These are phyloP conservation scores for Hansenula sp. DNA, from an alignment of 1,139 yeast genomes.

Conservation along the genomic window DNA sequence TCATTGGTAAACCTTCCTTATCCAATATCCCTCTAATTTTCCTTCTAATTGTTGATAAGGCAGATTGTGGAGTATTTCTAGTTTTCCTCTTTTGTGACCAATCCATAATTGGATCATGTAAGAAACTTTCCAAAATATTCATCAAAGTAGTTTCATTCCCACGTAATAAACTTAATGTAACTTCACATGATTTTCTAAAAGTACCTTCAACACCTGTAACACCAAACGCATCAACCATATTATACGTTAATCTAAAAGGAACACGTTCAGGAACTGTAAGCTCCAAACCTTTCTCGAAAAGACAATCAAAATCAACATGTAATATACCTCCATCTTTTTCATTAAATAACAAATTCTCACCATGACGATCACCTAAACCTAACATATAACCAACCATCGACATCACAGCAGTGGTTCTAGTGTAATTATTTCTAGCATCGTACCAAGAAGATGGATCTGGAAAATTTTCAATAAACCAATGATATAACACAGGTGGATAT, in stretches of 20 bases:
- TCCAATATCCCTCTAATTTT: slow-evolving; percentile 84
- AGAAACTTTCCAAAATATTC: slow-evolving; percentile 88
- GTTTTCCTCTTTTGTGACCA: slow-evolving; percentile 39
- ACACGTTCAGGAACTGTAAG: slow-evolving; percentile 76
- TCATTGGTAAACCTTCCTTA: slow-evolving; percentile 79
- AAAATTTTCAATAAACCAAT: slow-evolving; percentile 85
- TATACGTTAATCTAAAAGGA: slow-evolving; percentile 87
- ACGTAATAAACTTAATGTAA: slow-evolving; percentile 69
- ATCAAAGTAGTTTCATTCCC: slow-evolving; percentile 82
- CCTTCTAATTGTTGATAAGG: slow-evolving; percentile 69
- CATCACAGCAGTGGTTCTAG: slow-evolving; percentile 91
- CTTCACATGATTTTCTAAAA: slow-evolving; percentile 82
- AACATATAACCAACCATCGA: slow-evolving; percentile 91
- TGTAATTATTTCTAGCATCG: slow-evolving; percentile 66
- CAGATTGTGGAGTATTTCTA: slow-evolving; percentile 50
- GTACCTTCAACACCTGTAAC: slow-evolving; percentile 88
- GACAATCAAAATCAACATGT: slow-evolving; percentile 95
- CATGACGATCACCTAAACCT: slow-evolving; percentile 93
- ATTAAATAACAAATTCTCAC: slow-evolving; percentile 80
- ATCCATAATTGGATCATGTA: slow-evolving; percentile 87
- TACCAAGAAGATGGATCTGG: slow-evolving; percentile 93
- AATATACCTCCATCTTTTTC: slow-evolving; percentile 73
- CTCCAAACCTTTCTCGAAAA: slow-evolving; percentile 71
- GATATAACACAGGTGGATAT: slow-evolving; percentile 73
- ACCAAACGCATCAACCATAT: slow-evolving; percentile 90